These are phyloP conservation scores for Kingdonia uniflora DNA, from an alignment of 164 flowering plant genomes.

Conservation along the genomic window DNA sequence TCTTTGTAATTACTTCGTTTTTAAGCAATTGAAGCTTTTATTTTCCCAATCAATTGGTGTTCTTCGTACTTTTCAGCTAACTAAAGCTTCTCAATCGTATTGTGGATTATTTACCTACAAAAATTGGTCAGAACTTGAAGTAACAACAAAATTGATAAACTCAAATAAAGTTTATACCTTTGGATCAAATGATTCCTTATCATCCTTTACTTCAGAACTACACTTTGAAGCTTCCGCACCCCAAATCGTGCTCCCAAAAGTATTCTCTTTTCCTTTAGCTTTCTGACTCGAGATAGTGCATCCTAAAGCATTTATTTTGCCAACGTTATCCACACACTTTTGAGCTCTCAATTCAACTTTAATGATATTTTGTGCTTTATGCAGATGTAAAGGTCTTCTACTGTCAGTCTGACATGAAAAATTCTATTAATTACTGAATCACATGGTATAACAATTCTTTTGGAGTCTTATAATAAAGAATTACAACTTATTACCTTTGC, in stretches of 20 bases:
- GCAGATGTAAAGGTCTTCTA: conserved; percentile 20
- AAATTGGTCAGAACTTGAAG: too few relatives aligned
- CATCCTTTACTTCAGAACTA: conserved; percentile 7
- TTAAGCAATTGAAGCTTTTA: too few relatives aligned
- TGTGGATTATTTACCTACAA: too few relatives aligned
- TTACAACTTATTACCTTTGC: conserved; percentile 29
- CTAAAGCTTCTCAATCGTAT: too few relatives aligned
- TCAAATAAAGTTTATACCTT: conserved; percentile 19
- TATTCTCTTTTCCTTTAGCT: conserved; percentile 12
- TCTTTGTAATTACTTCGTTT: too few relatives aligned
- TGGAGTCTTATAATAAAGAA: too few relatives aligned
- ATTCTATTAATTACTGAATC: too few relatives aligned
- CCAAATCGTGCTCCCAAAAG: conserved; percentile 11
- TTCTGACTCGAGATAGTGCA: conserved; percentile 11
- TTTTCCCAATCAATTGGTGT: too few relatives aligned
- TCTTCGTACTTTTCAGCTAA: too few relatives aligned
- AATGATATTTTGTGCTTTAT: conserved; percentile 12
- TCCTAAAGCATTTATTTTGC: conserved; percentile 28
- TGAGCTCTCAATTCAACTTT: conserved; percentile 13
- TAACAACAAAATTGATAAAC: background rate
- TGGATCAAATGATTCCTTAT: conserved; percentile 10
- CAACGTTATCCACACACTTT: conserved; percentile 9
- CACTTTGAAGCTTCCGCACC: conserved; percentile 13
- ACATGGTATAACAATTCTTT: too few relatives aligned
- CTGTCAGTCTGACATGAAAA: conserved; percentile 10